Percentiles rank a stretch among this genome's conserved stretches.
Conservation (phyloP, 257 asterid species). For the Solanum sejunctum region DNA sequence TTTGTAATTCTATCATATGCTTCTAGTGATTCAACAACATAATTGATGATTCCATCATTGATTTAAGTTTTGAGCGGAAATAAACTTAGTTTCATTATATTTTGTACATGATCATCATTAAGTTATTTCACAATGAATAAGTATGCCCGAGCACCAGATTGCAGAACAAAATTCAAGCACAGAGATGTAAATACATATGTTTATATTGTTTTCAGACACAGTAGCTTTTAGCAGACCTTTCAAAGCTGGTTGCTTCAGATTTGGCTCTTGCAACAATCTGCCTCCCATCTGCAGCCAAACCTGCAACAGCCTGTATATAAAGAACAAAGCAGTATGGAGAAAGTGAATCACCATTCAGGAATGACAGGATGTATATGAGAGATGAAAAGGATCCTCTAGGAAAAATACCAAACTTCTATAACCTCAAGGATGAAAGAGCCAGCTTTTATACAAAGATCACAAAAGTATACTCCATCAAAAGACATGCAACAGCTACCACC, state of each 20-base stretch:
- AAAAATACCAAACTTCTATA: neutral
- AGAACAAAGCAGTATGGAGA: neutral
- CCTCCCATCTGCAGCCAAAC: constrained; percentile 91
- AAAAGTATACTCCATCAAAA: neutral
- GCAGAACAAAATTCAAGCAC: neutral
- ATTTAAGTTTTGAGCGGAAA: neutral
- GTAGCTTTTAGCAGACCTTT: constrained; percentile 30
- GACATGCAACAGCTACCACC: neutral
- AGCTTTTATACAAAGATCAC: neutral
- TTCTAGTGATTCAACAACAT: neutral
- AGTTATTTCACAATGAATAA: neutral
- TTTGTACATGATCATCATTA: neutral
- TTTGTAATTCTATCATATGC: neutral
- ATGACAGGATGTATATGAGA: neutral
- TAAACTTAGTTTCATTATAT: neutral
- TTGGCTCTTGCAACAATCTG: constrained; percentile 86
- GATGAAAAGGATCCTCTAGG: neutral
- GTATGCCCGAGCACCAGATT: neutral
- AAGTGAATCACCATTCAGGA: neutral
- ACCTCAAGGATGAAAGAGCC: neutral
- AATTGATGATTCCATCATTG: neutral
- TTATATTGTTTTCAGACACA: neutral
- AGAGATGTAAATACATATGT: neutral
- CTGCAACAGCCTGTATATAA: constrained; percentile 65
- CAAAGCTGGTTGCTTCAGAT: constrained; percentile 73